Percentiles rank a stretch among this genome's conserved stretches.
phyloP scores from a whole-genome alignment of 441 rosid species.

The Populus trichocarpa region DNA sequence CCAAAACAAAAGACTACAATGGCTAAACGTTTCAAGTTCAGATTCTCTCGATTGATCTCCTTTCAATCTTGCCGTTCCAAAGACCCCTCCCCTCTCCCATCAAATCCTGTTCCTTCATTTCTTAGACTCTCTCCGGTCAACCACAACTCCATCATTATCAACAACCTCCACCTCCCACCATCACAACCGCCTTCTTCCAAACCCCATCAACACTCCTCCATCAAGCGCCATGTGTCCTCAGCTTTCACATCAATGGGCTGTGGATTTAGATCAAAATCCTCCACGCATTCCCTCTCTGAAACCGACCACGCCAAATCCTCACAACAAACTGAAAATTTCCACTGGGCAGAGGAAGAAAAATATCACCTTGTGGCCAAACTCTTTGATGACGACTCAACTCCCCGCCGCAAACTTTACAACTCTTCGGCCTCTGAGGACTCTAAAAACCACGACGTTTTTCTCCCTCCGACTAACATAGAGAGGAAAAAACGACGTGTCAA shows the following conservation, averaged over 20 bases:
- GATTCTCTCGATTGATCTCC: slow-evolving; percentile 46
- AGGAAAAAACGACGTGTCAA: slow-evolving; percentile 27
- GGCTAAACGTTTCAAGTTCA: slow-evolving; percentile 55
- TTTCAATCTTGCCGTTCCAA: slow-evolving; percentile 48
- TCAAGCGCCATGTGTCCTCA: slow-evolving; percentile 44
- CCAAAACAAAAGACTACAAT: slow-evolving; percentile 9
- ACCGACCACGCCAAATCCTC: slow-evolving; percentile 25
- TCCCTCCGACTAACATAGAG: slow-evolving; percentile 19
- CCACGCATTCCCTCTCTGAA: slow-evolving; percentile 21
- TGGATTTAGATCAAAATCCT: slow-evolving; percentile 28
- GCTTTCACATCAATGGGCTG: slow-evolving; percentile 38
- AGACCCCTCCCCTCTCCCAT: slow-evolving; percentile 41
- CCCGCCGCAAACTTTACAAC: slow-evolving; percentile 48
- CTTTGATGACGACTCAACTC: slow-evolving; percentile 25
- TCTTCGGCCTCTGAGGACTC: slow-evolving; percentile 27
- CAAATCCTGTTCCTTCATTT: slow-evolving; percentile 41
- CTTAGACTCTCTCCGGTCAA: slow-evolving; percentile 32
- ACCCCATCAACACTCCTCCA: slow-evolving; percentile 31
- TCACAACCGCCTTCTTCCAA: slow-evolving; percentile 17
- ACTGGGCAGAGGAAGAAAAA: slow-evolving; percentile 51
- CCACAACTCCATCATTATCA: slow-evolving; percentile 24
- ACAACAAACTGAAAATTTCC: slow-evolving; percentile 34
- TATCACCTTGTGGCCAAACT: slow-evolving; percentile 49
- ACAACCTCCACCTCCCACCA: slow-evolving; percentile 14
- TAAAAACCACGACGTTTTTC: slow-evolving; percentile 11